Evolutionary conservation across 345 rosid species (phyloP).

Genomic region (Eucalyptus rudis): DNA sequence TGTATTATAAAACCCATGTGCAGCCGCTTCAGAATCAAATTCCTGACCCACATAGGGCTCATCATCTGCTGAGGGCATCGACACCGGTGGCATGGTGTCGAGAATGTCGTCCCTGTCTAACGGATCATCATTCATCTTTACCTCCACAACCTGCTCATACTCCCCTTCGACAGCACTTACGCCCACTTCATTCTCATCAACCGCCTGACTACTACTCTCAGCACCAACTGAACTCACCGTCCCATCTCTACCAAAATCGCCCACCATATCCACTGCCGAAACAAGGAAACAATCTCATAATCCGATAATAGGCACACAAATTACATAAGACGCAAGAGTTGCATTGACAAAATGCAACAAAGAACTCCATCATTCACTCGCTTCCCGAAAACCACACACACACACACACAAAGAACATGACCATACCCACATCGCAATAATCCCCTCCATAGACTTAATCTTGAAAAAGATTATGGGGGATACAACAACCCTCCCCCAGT

Average conservation of each 20-base stretch:
- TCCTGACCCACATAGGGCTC: slow-evolving; percentile 88
- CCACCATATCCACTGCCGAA: slow-evolving; percentile 72
- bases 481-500: neutral
- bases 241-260: slow-evolving; percentile 36
- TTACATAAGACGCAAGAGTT: neutral
- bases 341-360: neutral
- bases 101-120: slow-evolving; percentile 11
- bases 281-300: neutral
- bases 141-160: slow-evolving; percentile 19
- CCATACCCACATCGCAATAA: neutral
- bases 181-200: slow-evolving; percentile 33
- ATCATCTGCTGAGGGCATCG: slow-evolving; percentile 32
- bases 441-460: neutral
- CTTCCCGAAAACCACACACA: neutral
- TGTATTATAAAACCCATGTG: slow-evolving; percentile 80
- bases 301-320: neutral
- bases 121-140: slow-evolving; percentile 35
- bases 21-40: slow-evolving; percentile 90
- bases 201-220: slow-evolving; percentile 12
- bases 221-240: slow-evolving; percentile 27
- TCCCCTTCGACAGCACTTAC: slow-evolving; percentile 33
- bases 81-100: slow-evolving; percentile 9
- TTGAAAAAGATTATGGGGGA: neutral
- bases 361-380: neutral
- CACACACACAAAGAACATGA: neutral